A percentile compares a stretch with the other conserved stretches of the same genome.
These are phyloP conservation scores for Plantago ovata DNA, from an alignment of 257 asterid species.

Conservation along the genomic window DNA sequence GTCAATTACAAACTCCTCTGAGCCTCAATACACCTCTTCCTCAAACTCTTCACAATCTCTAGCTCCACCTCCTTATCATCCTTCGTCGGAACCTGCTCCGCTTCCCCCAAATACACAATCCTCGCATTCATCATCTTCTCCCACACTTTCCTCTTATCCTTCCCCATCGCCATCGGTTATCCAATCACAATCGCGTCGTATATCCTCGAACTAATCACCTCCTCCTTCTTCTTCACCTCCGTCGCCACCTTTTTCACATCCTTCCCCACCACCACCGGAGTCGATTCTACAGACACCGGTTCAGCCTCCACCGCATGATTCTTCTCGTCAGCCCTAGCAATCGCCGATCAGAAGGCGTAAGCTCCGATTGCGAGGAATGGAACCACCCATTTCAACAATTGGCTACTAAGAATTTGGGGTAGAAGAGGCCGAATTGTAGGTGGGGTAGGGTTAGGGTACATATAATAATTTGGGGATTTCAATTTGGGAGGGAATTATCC, in stretches of 20 bases:
- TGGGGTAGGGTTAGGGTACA: too few relatives aligned
- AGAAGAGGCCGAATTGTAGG: too few relatives aligned
- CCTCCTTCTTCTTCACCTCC: constrained; percentile 33
- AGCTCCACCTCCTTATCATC: constrained; percentile 83
- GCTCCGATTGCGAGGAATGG: constrained; percentile 62
- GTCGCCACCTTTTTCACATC: constrained; percentile 21
- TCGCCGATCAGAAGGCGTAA: constrained; percentile 49
- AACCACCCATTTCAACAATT: too few relatives aligned
- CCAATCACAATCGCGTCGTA: constrained; percentile 75
- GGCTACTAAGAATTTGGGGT: too few relatives aligned
- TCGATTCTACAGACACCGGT: constrained; percentile 21
- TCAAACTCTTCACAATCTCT: constrained; percentile 57
- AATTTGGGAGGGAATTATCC: too few relatives aligned
- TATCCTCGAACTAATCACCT: constrained; percentile 63
- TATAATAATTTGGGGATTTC: too few relatives aligned
- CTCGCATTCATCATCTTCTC: constrained; percentile 79
- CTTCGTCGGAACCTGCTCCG: constrained; percentile 71
- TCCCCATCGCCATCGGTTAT: constrained; percentile 64
- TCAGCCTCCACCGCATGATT: constrained; percentile 15
- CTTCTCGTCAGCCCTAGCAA: constrained; percentile 73
- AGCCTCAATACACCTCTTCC: constrained; percentile 49
- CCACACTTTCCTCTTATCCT: constrained; percentile 62
- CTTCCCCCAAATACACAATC: constrained; percentile 80
- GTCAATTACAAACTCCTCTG: constrained; percentile 55
- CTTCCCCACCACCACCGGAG: too few relatives aligned